phyloP scores from a whole-genome alignment of 2,329 filamentous ascomycete genomes.

The Penicillium olsonii region DNA sequence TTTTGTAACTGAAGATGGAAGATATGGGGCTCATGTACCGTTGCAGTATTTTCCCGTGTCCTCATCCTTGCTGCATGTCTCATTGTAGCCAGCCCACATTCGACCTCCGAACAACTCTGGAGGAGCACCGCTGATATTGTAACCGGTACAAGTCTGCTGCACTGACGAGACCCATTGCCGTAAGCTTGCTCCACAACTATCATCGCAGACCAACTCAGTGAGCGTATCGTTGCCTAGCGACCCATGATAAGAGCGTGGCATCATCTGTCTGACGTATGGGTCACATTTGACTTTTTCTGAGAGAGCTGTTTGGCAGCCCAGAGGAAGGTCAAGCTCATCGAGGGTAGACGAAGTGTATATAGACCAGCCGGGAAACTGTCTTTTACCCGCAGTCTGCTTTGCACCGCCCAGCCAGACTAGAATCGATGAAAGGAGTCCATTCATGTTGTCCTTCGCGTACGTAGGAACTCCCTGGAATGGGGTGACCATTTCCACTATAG shows the following conservation, averaged over 20 bases:
- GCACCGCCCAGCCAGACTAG: constrained; percentile 21
- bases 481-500: constrained; percentile 21
- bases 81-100: constrained; percentile 18
- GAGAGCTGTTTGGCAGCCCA: constrained; percentile 10
- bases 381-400: constrained; percentile 10
- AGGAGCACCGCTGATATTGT: constrained; percentile 1
- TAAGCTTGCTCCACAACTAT: constrained; percentile 10
- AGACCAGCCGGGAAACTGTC: constrained; percentile 14
- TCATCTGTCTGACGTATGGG: not conserved
- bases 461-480: constrained; percentile 18
- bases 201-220: constrained; percentile 16
- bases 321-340: constrained; percentile 1
- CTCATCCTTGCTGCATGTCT: constrained; percentile 19
- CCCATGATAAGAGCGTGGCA: constrained; percentile 1
- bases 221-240: constrained; percentile 12
- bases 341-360: constrained; percentile 4
- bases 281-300: constrained; percentile 10
- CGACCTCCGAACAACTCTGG: constrained; percentile 10
- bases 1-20: too few relatives aligned
- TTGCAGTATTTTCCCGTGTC: constrained; percentile 17
- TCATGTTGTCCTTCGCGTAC: constrained; percentile 15
- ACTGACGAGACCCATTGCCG: constrained; percentile 15
- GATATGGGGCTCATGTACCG: too few relatives aligned
- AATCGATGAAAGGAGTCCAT: constrained; percentile 24
- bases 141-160: constrained; percentile 5